Evolutionary conservation across 2,329 filamentous ascomycete genomes (phyloP).

Genomic region (Aspergillus transmontanensis): DNA sequence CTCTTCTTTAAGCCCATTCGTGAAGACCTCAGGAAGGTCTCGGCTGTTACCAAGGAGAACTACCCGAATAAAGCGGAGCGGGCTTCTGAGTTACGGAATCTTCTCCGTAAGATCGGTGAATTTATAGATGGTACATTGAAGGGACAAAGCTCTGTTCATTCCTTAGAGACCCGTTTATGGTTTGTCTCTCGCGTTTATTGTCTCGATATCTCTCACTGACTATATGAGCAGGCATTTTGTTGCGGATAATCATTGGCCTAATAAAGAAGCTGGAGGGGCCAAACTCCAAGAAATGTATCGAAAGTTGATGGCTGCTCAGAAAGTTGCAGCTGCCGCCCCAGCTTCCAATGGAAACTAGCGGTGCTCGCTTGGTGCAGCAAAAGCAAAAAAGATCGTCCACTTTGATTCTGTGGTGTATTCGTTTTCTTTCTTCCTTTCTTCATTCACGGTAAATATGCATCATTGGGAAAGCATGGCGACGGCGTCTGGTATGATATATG

Average conservation of each 20-base stretch:
- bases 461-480: slow-evolving; percentile 32
- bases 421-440: slow-evolving; percentile 17
- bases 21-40: slow-evolving; percentile 46
- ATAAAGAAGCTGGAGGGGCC: slow-evolving; percentile 43
- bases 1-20: slow-evolving; percentile 51
- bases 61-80: slow-evolving; percentile 47
- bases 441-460: slow-evolving; percentile 27
- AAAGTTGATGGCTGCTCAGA: slow-evolving; percentile 37
- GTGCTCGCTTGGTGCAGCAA: slow-evolving; percentile 10
- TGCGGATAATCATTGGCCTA: slow-evolving; percentile 49
- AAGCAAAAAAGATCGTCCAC: slow-evolving; percentile 11
- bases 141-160: slow-evolving; percentile 41
- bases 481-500: slow-evolving; percentile 27
- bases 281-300: slow-evolving; percentile 43
- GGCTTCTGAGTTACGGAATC: slow-evolving; percentile 45
- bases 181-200: slow-evolving; percentile 28
- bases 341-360: slow-evolving; percentile 30
- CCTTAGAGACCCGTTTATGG: slow-evolving; percentile 49
- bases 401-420: slow-evolving; percentile 15
- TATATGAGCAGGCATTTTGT: slow-evolving; percentile 44
- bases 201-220: slow-evolving; percentile 23
- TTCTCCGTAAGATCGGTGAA: slow-evolving; percentile 49
- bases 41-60: slow-evolving; percentile 48
- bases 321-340: slow-evolving; percentile 24
- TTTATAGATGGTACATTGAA: slow-evolving; percentile 47